Conservation (phyloP, 106 monocot genomes). For the Allium cepa region DNA sequence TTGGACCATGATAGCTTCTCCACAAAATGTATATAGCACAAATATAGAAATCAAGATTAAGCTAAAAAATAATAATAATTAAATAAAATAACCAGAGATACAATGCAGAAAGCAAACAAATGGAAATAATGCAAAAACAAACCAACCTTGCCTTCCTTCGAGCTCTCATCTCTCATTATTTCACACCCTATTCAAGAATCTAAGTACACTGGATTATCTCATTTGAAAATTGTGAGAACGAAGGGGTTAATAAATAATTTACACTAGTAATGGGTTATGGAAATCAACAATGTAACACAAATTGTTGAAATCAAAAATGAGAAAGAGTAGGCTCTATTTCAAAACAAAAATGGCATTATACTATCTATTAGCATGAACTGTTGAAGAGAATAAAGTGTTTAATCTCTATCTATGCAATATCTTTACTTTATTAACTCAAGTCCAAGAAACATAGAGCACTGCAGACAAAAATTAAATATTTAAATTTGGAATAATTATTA, state of each 20-base stretch:
- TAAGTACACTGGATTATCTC: not conserved
- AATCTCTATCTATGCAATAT: too few relatives aligned
- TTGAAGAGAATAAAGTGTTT: too few relatives aligned
- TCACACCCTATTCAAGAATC: constrained; percentile 7
- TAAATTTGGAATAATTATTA: not conserved
- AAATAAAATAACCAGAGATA: too few relatives aligned
- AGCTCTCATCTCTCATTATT: constrained; percentile 56
- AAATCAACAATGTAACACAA: too few relatives aligned
- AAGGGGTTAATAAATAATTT: not conserved
- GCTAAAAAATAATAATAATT: too few relatives aligned
- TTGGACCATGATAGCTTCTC: constrained; percentile 60
- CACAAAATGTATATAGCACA: constrained; percentile 1
- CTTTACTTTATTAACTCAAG: too few relatives aligned
- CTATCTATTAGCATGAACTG: too few relatives aligned
- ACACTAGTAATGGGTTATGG: too few relatives aligned
- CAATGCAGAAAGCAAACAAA: not conserved
- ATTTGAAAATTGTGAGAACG: not conserved
- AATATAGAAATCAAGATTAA: not conserved
- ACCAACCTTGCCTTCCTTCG: constrained; percentile 44
- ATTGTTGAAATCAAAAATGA: too few relatives aligned
- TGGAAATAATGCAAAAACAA: not conserved
- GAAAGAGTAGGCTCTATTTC: not conserved
- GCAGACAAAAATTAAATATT: not conserved
- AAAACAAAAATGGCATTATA: not conserved
- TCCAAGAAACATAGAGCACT: not conserved